phyloP scores from a whole-genome alignment of 2,329 filamentous ascomycete genomes.

The Cucurbitaria berberidis region DNA sequence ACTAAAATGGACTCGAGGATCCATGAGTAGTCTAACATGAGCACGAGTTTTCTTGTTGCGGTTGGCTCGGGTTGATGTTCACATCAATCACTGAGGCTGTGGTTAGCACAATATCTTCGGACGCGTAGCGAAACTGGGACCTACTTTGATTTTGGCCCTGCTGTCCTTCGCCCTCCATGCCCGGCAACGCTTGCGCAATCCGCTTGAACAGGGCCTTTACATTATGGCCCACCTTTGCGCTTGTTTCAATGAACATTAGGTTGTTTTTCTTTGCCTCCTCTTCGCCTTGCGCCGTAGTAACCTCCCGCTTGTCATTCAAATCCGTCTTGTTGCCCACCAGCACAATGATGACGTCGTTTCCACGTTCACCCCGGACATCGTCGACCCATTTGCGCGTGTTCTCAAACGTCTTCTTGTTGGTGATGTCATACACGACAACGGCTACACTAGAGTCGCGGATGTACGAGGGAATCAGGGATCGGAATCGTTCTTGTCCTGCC shows the following conservation, averaged over 20 bases:
- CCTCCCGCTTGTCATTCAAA: conserved; percentile 96
- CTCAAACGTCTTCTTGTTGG: conserved; percentile 95
- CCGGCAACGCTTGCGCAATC: conserved; percentile 96
- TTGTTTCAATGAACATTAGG: conserved; percentile 98
- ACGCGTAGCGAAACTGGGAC: conserved; percentile 45
- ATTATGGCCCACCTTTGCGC: conserved; percentile 96
- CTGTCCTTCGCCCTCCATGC: conserved; percentile 91
- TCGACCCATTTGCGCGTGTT: conserved; percentile 99
- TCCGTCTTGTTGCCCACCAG: conserved; percentile 99
- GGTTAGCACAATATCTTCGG: conserved; percentile 12
- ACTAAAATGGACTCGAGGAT: conserved; percentile 12
- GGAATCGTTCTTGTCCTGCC: conserved; percentile 95
- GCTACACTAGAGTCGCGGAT: conserved; percentile 98
- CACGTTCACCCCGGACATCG: conserved; percentile 93
- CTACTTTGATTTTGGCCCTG: conserved; percentile 80
- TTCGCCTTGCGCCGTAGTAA: conserved; percentile 94
- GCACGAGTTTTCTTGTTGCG: conserved; percentile 63
- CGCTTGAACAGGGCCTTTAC: conserved; percentile 97
- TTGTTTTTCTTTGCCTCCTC: conserved; percentile 98
- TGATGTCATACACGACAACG: conserved; percentile 98
- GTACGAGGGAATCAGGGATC: conserved; percentile 95
- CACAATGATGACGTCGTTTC: conserved; percentile 98
- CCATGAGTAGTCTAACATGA: conserved; percentile 36
- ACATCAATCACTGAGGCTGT: conserved; percentile 80
- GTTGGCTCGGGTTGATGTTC: conserved; percentile 75